A percentile compares a stretch with the other conserved stretches of the same genome.
These are phyloP conservation scores for Nicotiana benthamiana DNA, from an alignment of 257 asterid genomes.

Conservation along the genomic window DNA sequence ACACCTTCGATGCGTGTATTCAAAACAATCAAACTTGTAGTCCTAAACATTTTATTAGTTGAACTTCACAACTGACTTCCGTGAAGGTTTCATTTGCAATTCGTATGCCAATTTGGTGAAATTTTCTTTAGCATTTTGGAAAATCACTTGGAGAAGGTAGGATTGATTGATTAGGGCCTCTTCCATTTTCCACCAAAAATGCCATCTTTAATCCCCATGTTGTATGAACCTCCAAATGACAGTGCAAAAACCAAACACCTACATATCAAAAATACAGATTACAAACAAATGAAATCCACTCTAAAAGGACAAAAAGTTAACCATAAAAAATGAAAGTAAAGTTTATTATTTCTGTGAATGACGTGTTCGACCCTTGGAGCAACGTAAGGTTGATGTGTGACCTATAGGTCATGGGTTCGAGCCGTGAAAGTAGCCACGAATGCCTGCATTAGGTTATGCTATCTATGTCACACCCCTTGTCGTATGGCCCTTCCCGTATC, in stretches of 20 bases:
- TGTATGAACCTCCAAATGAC: conserved; percentile 75
- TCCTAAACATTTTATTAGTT: not conserved
- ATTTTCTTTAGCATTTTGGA: conserved; percentile 43
- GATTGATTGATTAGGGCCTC: conserved; percentile 45
- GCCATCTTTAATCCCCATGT: conserved; percentile 87
- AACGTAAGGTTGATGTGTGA: too few relatives aligned
- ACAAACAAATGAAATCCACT: not conserved
- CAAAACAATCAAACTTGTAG: not conserved
- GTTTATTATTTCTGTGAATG: too few relatives aligned
- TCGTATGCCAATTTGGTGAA: not conserved
- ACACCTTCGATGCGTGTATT: not conserved
- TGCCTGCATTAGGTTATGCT: too few relatives aligned
- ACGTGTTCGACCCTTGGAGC: too few relatives aligned
- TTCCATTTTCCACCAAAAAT: conserved; percentile 60
- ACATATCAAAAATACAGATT: conserved; percentile 8
- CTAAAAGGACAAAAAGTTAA: not conserved
- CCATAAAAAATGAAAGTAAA: not conserved
- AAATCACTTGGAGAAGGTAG: conserved; percentile 61
- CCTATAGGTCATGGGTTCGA: too few relatives aligned
- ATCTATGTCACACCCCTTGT: too few relatives aligned
- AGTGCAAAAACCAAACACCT: conserved; percentile 76
- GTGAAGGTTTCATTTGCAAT: not conserved
- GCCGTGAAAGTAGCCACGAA: too few relatives aligned
- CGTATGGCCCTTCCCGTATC: too few relatives aligned
- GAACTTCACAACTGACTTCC: not conserved